Percentiles rank a stretch among this genome's conserved stretches.
phyloP scores from a whole-genome alignment of 257 asterid species.

The Capsicum baccatum region DNA sequence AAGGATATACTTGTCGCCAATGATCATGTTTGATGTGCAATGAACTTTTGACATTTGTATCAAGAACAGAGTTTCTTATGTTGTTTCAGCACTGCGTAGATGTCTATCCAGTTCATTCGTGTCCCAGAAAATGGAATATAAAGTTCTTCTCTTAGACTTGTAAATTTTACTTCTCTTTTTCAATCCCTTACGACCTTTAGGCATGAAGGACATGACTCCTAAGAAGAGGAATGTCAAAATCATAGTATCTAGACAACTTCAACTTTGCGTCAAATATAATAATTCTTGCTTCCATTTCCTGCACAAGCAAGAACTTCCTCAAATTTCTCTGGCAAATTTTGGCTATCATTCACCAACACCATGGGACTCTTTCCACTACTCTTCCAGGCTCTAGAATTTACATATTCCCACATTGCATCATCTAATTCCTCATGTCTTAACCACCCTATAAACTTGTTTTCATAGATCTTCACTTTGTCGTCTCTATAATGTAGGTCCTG shows the following conservation, averaged over 20 bases:
- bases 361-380: too few relatives aligned
- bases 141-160: constrained; percentile 34
- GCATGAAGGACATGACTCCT: constrained; percentile 26
- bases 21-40: not conserved
- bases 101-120: constrained; percentile 30
- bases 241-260: not conserved
- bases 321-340: too few relatives aligned
- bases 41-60: not conserved
- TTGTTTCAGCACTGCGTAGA: constrained; percentile 30
- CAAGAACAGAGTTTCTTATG: constrained; percentile 4
- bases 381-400: too few relatives aligned
- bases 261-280: too few relatives aligned
- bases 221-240: constrained; percentile 29
- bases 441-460: too few relatives aligned
- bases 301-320: too few relatives aligned
- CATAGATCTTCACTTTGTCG: too few relatives aligned
- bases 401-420: too few relatives aligned
- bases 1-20: not conserved
- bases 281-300: too few relatives aligned
- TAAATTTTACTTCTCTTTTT: constrained; percentile 28
- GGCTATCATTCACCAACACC: too few relatives aligned
- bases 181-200: constrained; percentile 29
- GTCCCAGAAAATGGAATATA: constrained; percentile 34
- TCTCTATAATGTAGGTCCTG: too few relatives aligned
- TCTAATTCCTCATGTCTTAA: too few relatives aligned